Base-by-base conservation (phyloP, 2,329 filamentous ascomycete genomes). In the Scedosporium apiospermum region DNA sequence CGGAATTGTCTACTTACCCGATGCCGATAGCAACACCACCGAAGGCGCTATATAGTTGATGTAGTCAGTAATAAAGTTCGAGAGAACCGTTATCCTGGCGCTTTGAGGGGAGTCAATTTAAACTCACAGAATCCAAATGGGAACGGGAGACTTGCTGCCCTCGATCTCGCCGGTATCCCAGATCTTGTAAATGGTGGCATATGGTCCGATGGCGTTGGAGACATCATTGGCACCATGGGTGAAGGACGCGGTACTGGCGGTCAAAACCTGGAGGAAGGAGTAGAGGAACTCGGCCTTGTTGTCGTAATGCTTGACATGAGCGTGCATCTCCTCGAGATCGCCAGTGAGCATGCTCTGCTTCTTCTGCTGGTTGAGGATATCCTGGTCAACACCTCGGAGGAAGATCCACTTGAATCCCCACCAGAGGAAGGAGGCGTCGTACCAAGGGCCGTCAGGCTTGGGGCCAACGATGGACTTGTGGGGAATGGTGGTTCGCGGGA, bases 211-310 rank as follows among this genome's bases (percentile, higher is more conserved):
- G 30, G 85, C 83, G 69, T 81, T 88, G 16, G 74, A 86, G 61
- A 91, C 86, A 70, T 92, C 88, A 72, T 91, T 91, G 71, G 88
- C 87, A 64, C 88, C 88, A 77, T 92, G 88, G 1, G 87, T 86
- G 68, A 90, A 89, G 1, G 86, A 89, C 30, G 87, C 87, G 64
- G 87, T 89, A 76, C 85, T 87, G 63, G 88, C 87, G 46, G 87
- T 88, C 63, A 88, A 71, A 63, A 88, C 70, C 71, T 88, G 86
- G 67, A 88, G 78, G 68, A 86, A 89, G 1, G 84, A 86, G 75
- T 87, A 89, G 7, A 81, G 78, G 72, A 88, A 83, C 75, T 90
- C 87, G 62, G 87, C 84, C 70, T 88, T 84, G 71, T 89, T 88
- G 66, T 82, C 75, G 69, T 88, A 89, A 72, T 88, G 88, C 65